Conservation (phyloP, 441 rosid species). For the Eutrema salsugineum region DNA sequence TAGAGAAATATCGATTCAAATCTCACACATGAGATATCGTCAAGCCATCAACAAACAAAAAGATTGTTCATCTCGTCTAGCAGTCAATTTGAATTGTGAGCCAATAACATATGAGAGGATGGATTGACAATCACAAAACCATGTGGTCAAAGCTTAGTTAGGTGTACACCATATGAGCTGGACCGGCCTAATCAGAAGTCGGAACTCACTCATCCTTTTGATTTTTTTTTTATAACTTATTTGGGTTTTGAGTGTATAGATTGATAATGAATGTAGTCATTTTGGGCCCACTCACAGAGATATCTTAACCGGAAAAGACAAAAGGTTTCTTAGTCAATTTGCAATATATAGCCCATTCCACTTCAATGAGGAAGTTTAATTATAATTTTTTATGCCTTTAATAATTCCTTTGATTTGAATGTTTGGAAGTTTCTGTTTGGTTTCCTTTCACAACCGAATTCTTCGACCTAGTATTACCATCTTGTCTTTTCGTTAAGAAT, state of each 20-base stretch:
- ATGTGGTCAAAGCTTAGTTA: not conserved
- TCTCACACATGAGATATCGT: not conserved
- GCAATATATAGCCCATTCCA: not conserved
- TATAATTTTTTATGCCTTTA: too few relatives aligned
- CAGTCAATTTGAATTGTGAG: not conserved
- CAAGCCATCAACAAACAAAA: not conserved
- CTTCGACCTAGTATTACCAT: too few relatives aligned
- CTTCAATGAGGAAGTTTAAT: too few relatives aligned
- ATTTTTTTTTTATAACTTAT: not conserved
- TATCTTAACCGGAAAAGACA: not conserved
- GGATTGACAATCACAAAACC: not conserved
- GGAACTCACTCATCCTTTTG: not conserved
- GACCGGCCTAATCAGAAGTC: not conserved
- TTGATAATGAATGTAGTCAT: not conserved
- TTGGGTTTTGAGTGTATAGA: not conserved
- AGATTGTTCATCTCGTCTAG: not conserved
- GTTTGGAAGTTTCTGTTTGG: too few relatives aligned
- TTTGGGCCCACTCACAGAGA: not conserved
- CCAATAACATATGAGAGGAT: not conserved
- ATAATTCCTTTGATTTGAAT: too few relatives aligned
- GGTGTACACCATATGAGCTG: not conserved
- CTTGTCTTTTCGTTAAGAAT: too few relatives aligned
- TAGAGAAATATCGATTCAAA: not conserved
- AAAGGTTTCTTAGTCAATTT: not conserved
- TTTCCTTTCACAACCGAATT: too few relatives aligned